Evolutionary conservation across 257 asterid species (phyloP), one percentile per base, ranked within the genome.

Genomic region (Parsonsia alboflavescens): DNA sequence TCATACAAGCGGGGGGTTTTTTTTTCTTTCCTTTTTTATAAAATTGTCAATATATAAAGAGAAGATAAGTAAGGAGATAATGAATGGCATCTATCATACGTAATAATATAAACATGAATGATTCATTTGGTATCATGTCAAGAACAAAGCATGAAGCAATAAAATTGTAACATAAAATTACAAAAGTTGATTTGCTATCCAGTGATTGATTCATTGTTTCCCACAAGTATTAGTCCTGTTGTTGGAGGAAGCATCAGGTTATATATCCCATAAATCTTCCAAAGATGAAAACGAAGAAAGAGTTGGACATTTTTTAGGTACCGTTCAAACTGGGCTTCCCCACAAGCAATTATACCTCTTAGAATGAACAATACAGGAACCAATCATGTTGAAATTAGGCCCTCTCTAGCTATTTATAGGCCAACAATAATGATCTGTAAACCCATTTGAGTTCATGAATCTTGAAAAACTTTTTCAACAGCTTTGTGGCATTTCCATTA

Each of bases 331-430:
- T 33, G 39, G 33, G 24, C 46, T 48, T 16, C 22, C 39, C 56
- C 44, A 50, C 75, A 30, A 39, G 39, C 76, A 73, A 73, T 44
- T 73, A 59, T 73, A 22, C 28, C 41, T 73, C 58, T n/a, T 24
- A 45, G 59, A 58, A 44, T 58, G 12, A 50, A 7, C 48, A 36
- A 39, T 13, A 49, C 42, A 54, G 10, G n/a, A 54, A 67, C 79
- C 68, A 4, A 57, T 12, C 79, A 69, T 56, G 68, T 66, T 72
- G 42, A 39, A 62, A 53, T 61, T 64, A 42, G 77, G 73, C 70
- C 77, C 73, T 65, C 71, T 41, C 21, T 41, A 53, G 24, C 58
- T 52, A 19, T 68, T 57, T 30, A 44, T 19, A 70, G 71, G 44
- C 64, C 75, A 58, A 57, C 59, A 24, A 44, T 58, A 56, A 7